phyloP scores from a whole-genome alignment of 2,329 filamentous ascomycete genomes.

The Aspergillus fructus region DNA sequence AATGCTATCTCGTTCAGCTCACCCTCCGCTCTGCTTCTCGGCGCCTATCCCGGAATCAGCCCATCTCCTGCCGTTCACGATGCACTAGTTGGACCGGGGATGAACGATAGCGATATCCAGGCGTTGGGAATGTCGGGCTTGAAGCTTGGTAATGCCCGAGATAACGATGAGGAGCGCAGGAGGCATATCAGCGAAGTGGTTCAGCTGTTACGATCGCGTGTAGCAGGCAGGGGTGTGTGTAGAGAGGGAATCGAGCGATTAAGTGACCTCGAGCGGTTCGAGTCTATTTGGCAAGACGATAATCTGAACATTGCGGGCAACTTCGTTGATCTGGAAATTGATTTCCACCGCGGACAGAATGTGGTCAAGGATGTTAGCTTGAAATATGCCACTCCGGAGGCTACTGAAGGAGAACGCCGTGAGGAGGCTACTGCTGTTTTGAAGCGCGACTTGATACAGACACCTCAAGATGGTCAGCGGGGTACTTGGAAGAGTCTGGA shows the following conservation, averaged over 20 bases:
- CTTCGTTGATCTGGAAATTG: slow-evolving; percentile 48
- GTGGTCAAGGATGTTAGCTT: slow-evolving; percentile 44
- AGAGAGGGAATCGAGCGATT: slow-evolving; percentile 45
- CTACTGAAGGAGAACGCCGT: slow-evolving; percentile 40
- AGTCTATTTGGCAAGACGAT: slow-evolving; percentile 49
- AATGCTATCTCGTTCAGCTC: slow-evolving; percentile 46
- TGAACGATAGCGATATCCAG: slow-evolving; percentile 41
- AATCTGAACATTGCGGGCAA: slow-evolving; percentile 48
- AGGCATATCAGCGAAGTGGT: slow-evolving; percentile 43
- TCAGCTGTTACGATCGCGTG: slow-evolving; percentile 38
- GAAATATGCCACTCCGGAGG: slow-evolving; percentile 43
- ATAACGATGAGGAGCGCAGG: slow-evolving; percentile 43
- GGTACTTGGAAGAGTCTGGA: slow-evolving; percentile 38
- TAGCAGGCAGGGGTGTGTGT: slow-evolving; percentile 44
- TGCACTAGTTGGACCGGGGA: slow-evolving; percentile 33
- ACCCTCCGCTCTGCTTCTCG: slow-evolving; percentile 46
- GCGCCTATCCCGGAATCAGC: slow-evolving; percentile 42
- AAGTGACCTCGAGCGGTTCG: slow-evolving; percentile 44
- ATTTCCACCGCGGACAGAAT: slow-evolving; percentile 42
- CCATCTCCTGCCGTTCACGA: slow-evolving; percentile 41
- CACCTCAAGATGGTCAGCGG: slow-evolving; percentile 29
- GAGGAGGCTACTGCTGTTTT: slow-evolving; percentile 45
- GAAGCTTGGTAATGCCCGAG: slow-evolving; percentile 36
- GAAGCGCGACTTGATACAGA: slow-evolving; percentile 39
- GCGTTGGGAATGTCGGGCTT: slow-evolving; percentile 39